Base-by-base conservation (phyloP, 495 filamentous ascomycete genomes). In the Penicillium flavigenum region DNA sequence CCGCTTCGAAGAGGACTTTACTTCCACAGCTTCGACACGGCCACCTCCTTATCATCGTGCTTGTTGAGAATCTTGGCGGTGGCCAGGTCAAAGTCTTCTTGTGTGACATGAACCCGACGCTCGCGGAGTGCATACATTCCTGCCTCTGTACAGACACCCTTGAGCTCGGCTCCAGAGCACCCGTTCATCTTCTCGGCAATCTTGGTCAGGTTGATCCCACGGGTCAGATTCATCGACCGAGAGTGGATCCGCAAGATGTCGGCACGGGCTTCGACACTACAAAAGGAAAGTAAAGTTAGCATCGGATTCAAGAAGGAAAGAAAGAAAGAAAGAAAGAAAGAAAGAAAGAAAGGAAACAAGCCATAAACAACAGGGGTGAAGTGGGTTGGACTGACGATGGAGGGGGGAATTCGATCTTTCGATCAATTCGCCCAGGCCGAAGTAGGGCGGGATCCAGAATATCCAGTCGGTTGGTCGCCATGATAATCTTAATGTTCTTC, bases 401-500 rank as follows among this genome's bases (percentile, higher is more conserved):
- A 16, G 95, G 95, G 6, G 94, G 94, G 76, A 99, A 99, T 74
- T 99, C 94, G 67, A 99, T 99, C 82, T 99, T 99, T 62, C 94
- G 83, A 80, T 99, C 94, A 72, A 99, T 98, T 54, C 94, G 89
- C 24, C 94, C 94, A 14, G 95, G 95, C 38, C 94, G 86, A 58
- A 99, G 79, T 39, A 99, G 80, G 7, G 94, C 94, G 0, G 94
- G 94, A 72, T 99, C 94, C 26, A 99, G 83, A 63, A 98, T 98
- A 69, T 99, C 94, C 45, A 98, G 81, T 68, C 94, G 88, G 73
- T 99, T 99, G 14, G 94, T 99, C 20, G 94, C 94, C 94, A 98
- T 98, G 76, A 99, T 93, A 68, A 99, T 93, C 73, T 99, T 99
- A 83, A 99, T 98, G 72, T 97, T 96, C 79, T 98, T 97, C n/a